Base-by-base conservation (phyloP, 129 eudicot species). In the Tagetes patula region DNA sequence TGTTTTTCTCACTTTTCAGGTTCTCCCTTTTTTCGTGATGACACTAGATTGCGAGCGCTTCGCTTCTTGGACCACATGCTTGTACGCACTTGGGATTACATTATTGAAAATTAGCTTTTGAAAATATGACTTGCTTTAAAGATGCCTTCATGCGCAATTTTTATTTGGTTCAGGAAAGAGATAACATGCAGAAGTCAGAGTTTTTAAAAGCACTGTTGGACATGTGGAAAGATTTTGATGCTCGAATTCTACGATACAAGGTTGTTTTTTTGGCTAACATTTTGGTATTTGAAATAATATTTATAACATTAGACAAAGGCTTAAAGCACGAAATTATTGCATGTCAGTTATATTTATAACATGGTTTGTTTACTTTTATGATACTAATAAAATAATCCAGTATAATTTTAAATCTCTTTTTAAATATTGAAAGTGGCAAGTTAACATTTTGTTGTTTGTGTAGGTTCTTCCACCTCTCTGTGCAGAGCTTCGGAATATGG, bases 401-500 rank as follows among this genome's bases (percentile, higher is more conserved):
- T 11, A 10, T 32, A 49, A 39, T 7, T 64, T 14, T 45, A 1
- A 48, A 74, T 50, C 54, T 10, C 31, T 48, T 66, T 77, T 67
- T 65, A 48, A 37, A 53, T 70, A 37, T 6, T 61, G 56, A 65
- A 75, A 52, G 55, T 78, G 59, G 31, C 42, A 41, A 72, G 13
- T 71, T 47, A 48, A 30, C 56, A 60, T 38, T 10, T 58, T 68
- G 30, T 41, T 61, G 43, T 67, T 77, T 59, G 78, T 81, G 67
- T 86, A 94, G 98, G 98, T 94, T 77, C 98, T 94, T 69, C 98
- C 98, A 11, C 98, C 98, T 60, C 98, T 94, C 58, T 94, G 98
- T 86, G 97, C 98, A 14, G 98, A 94, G 85, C 97, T 94, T 63
- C 80, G 97, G 45, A 94, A 94, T 82, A 71, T 94, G 91, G 98